Base-by-base conservation (phyloP, 768 basidiomycete genomes). In the Lentinus brumalis region DNA sequence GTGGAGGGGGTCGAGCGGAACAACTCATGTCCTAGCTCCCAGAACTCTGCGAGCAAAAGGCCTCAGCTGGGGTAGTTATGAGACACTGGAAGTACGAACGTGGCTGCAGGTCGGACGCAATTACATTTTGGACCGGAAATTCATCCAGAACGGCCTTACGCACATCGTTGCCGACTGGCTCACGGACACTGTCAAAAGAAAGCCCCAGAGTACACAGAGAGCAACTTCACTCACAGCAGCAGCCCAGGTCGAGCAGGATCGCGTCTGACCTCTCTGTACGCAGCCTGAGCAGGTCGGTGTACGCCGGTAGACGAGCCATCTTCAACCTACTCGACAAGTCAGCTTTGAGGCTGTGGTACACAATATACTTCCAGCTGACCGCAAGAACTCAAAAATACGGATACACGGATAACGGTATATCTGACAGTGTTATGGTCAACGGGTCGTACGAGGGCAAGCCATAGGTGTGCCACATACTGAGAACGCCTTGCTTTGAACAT, bases 21-120 rank as follows among this genome's bases (percentile, higher is more conserved):
- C 15, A 89, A 74, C 42, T 81, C 74, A 62, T 88, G 86, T 1
- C 87, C 87, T 4, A 81, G 75, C 7, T 83, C 76, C 86, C 86
- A 88, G 62, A 85, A 83, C 10, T 73, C 86, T 87, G 57, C 16
- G 29, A 5, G 4, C 16, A 39, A 15, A 29, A 45, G 8, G 16
- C 11, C 16, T 31, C 30, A 44, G 1, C 16, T 21, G 21, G 1
- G 18, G 45, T 49, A 35, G 35, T 11, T 35, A 35, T 35, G 35
- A 35, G 6, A 35, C 7, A 35, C 11, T 11, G 35, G 6, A 35
- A 45, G 29, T 6, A 35, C 55, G 57, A 41, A 79, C 80, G 77
- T 61, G 65, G 66, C n/a, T 67, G 35, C 31, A 80, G 46, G 63
- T 83, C 81, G 3, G 75, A 71, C 4, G 73, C 73, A 18, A 83